Percentiles rank a stretch among this genome's conserved stretches.
phyloP scores from a whole-genome alignment of 108 stramenopile species.

The Cyclotella distinguenda region DNA sequence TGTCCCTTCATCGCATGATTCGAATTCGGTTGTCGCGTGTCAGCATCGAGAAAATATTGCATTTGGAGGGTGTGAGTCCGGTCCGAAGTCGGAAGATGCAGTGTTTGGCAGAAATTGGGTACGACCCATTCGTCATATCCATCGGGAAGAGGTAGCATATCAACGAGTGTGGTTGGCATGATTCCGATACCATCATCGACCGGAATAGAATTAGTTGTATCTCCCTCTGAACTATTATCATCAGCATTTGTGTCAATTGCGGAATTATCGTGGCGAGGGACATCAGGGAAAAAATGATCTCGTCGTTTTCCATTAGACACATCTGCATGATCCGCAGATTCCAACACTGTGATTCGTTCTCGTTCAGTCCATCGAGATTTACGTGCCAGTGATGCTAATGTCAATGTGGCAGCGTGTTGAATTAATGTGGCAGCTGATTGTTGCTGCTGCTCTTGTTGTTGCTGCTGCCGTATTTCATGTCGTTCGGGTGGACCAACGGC shows the following conservation, averaged over 20 bases:
- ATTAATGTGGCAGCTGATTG: too few relatives aligned
- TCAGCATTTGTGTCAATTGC: background rate
- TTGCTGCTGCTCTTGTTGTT: conserved; percentile 15
- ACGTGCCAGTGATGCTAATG: conserved; percentile 15
- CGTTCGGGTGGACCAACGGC: too few relatives aligned
- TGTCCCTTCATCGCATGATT: background rate
- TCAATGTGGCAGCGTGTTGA: too few relatives aligned
- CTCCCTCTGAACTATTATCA: background rate
- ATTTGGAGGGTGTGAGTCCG: background rate
- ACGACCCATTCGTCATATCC: conserved; percentile 74
- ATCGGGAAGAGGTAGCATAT: conserved; percentile 48
- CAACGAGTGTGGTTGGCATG: conserved; percentile 9
- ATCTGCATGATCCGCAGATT: too few relatives aligned
- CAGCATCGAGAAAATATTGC: background rate
- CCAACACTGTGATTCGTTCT: too few relatives aligned
- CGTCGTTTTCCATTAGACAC: conserved; percentile 3
- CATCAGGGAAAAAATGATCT: conserved; percentile 48
- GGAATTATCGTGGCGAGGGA: background rate
- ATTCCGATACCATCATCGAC: conserved; percentile 3
- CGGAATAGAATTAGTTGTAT: background rate
- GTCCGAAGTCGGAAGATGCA: conserved; percentile 48
- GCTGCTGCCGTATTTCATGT: conserved; percentile 10
- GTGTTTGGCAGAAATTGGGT: conserved; percentile 52
- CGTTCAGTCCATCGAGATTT: conserved; percentile 9
- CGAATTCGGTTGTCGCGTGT: conserved; percentile 13